Base-by-base conservation (phyloP, 2,329 filamentous ascomycete species). In the Periconia macrospinosa region DNA sequence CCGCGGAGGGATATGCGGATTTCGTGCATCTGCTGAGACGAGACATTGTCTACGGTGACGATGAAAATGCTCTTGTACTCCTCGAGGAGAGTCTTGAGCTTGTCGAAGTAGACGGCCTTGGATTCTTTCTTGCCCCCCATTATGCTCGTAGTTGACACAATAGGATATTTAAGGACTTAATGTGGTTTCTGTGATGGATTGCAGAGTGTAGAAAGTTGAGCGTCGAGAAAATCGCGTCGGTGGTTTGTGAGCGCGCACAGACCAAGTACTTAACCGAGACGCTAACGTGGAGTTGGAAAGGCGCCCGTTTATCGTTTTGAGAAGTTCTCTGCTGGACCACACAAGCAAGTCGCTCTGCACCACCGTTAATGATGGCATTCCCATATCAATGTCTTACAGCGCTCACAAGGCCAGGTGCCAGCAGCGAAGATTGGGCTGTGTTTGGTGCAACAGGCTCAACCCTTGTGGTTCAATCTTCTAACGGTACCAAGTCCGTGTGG, bases 1-100 rank as follows among this genome's bases (percentile, higher is more conserved):
- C 88, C 89, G 78, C 94, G 92, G 79, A 99, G 90, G 74, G 91
- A 81, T 75, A 88, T 82, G 79, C 94, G 90, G 80, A 99, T 97
- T 87, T 99, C 94, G 91, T 99, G 94, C 95, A 99, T 99, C 88
- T 99, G 95, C 88, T 99, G 94, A 71, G 94, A 99, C 80, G 89
- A 91, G 87, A 99, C 94, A 99, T 97, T 99, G 91, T 97, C 74
- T 62, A 76, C 74, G 76, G 77, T 87, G 79, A 96, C 92, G 80
- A 99, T 92, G 91, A 99, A 97, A 84, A 97, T 90, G 76, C 90
- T 93, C 79, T 86, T 87, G 89, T 95, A 97, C 79, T 92, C 88
- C 84, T 97, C 91, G 79, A 99, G 89, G 79, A 97, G 87, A 81
- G 79, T 80, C 89, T 97, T 96, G 79, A 99, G 92, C 92, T 97